Base-by-base conservation (phyloP, 768 basidiomycete species). In the Boletus patriciae region DNA sequence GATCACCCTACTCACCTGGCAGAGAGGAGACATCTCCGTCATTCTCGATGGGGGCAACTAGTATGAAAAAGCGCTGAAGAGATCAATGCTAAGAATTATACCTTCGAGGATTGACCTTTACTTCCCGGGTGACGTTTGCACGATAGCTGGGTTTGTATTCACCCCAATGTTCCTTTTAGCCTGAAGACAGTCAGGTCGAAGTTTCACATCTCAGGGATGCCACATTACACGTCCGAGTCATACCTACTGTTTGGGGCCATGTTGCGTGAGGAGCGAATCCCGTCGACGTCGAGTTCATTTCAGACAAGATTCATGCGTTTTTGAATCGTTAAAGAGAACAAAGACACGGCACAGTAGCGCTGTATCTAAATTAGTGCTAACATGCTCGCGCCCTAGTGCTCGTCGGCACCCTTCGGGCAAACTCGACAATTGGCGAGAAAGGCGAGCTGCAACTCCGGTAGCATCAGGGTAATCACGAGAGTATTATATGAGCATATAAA, bases 51-150 rank as follows among this genome's bases (percentile, higher is more conserved):
- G 70, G 0, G 81, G 79, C 2, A 72, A 83, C 60, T 73, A n/a
- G n/a, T n/a, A 81, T 29, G 71, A 66, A 45, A 75, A 71, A 36
- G 72, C 73, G 40, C 60, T 84, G 57, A 65, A 66, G 12, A 64
- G 62, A 80, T 85, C 64, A 78, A 78, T 57, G 80, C 81, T 1
- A 79, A 76, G 53, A 37, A 78, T 85, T 34, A 83, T 85, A 81
- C 84, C 83, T 19, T 78, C 76, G 54, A 83, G 80, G 70, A 83
- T 83, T 2, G 83, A 84, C 60, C 66, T 85, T 38, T 84, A 83
- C 64, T 85, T 85, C 65, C 77, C 83, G 36, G 82, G 83, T 57
- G n/a, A n/a, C 43, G 63, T 62, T 42, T 25, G 16, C 12, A 40
- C n/a, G 5, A 33, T 10, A 33, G 7, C 16, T 29, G 16, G 19